A percentile compares a stretch with the other conserved stretches of the same genome.
Evolutionary conservation across 129 eudicot species (phyloP).

Genomic region (Deinandra increscens): DNA sequence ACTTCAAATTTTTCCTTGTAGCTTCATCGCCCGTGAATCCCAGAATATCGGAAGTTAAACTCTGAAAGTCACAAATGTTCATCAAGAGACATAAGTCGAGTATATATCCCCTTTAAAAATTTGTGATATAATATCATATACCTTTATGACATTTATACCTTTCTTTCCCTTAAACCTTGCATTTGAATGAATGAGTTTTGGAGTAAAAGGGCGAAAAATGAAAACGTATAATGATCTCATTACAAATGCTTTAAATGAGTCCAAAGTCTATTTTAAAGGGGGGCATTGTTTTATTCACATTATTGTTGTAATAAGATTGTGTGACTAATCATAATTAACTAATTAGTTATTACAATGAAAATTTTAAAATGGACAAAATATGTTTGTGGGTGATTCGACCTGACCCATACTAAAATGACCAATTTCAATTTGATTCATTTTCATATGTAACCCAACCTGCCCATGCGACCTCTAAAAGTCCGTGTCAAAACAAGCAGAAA

Average conservation of each 20-base stretch:
- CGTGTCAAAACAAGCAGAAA: background rate
- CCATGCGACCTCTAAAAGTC: background rate
- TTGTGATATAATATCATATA: too few relatives aligned
- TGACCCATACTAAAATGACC: conserved; percentile 1
- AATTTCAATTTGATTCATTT: background rate
- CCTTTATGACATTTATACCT: too few relatives aligned
- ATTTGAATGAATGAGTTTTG: too few relatives aligned
- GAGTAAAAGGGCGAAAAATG: too few relatives aligned
- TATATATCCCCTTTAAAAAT: too few relatives aligned
- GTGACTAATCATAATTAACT: background rate
- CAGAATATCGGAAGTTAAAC: conserved; percentile 75
- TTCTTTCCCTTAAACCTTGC: too few relatives aligned
- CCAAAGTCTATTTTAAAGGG: too few relatives aligned
- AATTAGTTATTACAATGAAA: background rate
- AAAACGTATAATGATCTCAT: too few relatives aligned
- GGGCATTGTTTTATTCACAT: background rate
- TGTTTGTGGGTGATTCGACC: background rate
- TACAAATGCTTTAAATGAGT: too few relatives aligned
- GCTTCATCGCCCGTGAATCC: conserved; percentile 95
- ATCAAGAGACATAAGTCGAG: background rate
- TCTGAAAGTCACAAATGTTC: conserved; percentile 39
- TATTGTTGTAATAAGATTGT: background rate
- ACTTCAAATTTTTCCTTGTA: conserved; percentile 68
- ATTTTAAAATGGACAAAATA: background rate
- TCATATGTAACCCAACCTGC: background rate